Evolutionary conservation across 2,329 filamentous ascomycete species (phyloP).

Genomic region (Penicillium janthinellum): DNA sequence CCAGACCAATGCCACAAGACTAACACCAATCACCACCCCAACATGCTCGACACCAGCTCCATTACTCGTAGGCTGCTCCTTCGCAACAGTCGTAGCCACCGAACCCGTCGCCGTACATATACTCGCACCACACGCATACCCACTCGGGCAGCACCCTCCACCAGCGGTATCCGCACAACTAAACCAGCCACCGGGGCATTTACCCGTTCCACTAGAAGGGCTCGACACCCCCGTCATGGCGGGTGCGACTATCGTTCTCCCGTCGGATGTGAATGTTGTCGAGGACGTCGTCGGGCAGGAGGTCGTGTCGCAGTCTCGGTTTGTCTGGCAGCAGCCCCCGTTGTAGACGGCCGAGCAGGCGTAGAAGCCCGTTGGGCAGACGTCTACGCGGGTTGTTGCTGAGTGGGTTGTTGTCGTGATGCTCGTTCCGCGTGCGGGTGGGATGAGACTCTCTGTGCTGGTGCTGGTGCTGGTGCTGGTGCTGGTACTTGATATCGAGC

Average conservation of each 20-base stretch:
- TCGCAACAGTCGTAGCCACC: constrained; percentile 55
- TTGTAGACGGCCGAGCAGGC: constrained; percentile 79
- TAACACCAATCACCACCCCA: not conserved
- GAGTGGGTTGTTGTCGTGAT: constrained; percentile 38
- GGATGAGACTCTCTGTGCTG: constrained; percentile 38
- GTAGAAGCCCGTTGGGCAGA: constrained; percentile 89
- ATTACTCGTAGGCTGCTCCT: constrained; percentile 33
- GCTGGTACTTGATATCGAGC: not conserved
- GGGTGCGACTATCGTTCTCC: constrained; percentile 70
- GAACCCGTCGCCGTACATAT: constrained; percentile 60
- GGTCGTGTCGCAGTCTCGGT: constrained; percentile 78
- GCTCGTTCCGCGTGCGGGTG: constrained; percentile 44
- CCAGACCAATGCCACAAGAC: not conserved
- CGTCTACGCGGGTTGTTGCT: constrained; percentile 32
- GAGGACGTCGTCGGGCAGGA: constrained; percentile 72
- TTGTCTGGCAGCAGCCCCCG: constrained; percentile 86
- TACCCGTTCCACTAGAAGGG: constrained; percentile 39
- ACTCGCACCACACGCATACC: constrained; percentile 73
- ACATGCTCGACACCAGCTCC: not conserved
- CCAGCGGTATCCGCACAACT: constrained; percentile 66
- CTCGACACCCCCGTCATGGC: constrained; percentile 42
- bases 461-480: constrained; percentile 27
- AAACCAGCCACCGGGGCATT: constrained; percentile 80
- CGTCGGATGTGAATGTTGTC: constrained; percentile 65
- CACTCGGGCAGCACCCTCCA: constrained; percentile 81